A percentile compares a stretch with the other conserved stretches of the same genome.
These are phyloP conservation scores for Lachnellula arida DNA, from an alignment of 2,329 filamentous ascomycete species.

Conservation along the genomic window DNA sequence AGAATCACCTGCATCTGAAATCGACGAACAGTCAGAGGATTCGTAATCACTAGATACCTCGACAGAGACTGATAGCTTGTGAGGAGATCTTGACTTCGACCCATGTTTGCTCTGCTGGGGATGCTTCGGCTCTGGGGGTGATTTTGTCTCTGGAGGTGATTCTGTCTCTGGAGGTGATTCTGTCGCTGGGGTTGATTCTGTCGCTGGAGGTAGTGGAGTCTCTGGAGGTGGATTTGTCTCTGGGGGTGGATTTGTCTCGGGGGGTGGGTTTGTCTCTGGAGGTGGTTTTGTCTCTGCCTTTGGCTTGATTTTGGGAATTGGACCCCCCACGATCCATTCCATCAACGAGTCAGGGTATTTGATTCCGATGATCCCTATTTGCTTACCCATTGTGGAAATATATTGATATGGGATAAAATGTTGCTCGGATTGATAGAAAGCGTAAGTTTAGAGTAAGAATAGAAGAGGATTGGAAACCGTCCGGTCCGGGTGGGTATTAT, in stretches of 20 bases:
- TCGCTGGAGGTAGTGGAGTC: no score
- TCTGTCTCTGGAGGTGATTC: not conserved
- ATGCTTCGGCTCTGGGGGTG: not conserved
- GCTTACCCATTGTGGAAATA: not conserved
- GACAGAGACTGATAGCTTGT: not conserved
- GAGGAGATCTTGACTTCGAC: not conserved
- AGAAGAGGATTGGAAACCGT: no score
- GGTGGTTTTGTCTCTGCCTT: not conserved
- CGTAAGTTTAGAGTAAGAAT: not conserved
- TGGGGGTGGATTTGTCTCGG: not conserved
- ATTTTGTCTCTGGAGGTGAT: not conserved
- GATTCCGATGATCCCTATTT: not conserved
- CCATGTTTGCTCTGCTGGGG: not conserved
- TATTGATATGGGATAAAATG: not conserved
- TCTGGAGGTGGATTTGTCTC: no score
- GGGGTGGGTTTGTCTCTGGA: not conserved
- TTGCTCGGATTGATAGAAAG: not conserved
- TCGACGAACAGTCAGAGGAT: not conserved
- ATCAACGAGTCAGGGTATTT: conserved; percentile 1
- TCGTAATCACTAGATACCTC: not conserved
- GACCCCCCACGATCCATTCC: not conserved
- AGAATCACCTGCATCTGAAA: not conserved
- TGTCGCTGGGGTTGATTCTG: no score
- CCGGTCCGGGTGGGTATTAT: no score
- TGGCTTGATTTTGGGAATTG: not conserved